Percentiles rank a stretch among this genome's conserved stretches.
These are phyloP conservation scores for Filosporella fistucella DNA, from an alignment of 495 filamentous ascomycete species.

Conservation along the genomic window DNA sequence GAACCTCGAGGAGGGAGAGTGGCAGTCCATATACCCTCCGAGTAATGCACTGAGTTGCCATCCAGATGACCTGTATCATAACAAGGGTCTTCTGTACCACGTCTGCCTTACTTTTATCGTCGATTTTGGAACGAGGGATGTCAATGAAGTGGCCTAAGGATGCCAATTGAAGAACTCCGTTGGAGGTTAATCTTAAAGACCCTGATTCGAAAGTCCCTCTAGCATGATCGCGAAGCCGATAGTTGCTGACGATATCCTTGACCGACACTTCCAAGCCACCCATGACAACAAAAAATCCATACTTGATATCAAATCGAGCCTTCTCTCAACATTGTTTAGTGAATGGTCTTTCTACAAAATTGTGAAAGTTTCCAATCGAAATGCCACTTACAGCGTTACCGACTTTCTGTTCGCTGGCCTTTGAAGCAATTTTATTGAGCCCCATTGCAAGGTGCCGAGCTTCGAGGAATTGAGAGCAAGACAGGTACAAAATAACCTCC, in stretches of 20 bases:
- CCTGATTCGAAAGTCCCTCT: background rate
- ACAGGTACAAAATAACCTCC: constrained; percentile 22
- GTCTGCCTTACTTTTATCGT: constrained; percentile 1
- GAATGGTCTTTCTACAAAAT: background rate
- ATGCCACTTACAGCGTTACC: no score
- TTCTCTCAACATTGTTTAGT: no score
- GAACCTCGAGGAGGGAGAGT: background rate
- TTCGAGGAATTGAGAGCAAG: background rate
- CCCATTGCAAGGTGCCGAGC: background rate
- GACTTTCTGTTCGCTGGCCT: background rate
- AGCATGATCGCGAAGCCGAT: background rate
- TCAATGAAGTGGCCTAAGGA: background rate
- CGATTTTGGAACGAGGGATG: background rate
- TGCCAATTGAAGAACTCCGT: background rate
- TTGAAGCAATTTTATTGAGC: background rate
- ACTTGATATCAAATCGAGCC: background rate
- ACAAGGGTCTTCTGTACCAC: background rate
- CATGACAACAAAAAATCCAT: background rate
- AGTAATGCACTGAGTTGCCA: background rate
- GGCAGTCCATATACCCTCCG: background rate
- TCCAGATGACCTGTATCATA: constrained; percentile 1
- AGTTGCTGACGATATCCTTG: background rate
- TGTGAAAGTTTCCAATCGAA: background rate
- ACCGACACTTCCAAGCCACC: background rate
- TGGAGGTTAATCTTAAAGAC: background rate